Conservation (phyloP, 139 green algal species). For the Chlamydomonas applanata region DNA sequence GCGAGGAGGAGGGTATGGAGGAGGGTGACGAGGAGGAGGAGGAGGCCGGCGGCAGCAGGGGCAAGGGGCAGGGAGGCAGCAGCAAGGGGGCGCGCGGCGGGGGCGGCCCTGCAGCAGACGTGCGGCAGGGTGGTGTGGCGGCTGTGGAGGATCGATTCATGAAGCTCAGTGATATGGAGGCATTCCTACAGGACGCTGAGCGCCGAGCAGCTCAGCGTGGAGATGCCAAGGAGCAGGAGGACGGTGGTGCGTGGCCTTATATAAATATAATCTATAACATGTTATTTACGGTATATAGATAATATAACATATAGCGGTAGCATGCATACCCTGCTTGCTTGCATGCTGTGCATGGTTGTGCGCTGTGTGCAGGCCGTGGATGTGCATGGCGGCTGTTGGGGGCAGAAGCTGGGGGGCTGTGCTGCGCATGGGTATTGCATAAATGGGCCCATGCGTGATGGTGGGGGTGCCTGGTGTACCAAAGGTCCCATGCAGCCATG, state of each 20-base stretch:
- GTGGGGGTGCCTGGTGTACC: too few relatives aligned
- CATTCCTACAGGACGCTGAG: conserved; percentile 86
- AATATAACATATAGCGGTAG: not conserved
- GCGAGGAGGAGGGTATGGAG: not conserved
- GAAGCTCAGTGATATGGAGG: conserved; percentile 82
- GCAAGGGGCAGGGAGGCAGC: too few relatives aligned
- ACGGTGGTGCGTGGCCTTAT: not conserved
- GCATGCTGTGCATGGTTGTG: too few relatives aligned
- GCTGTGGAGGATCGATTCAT: conserved; percentile 76
- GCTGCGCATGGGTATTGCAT: too few relatives aligned
- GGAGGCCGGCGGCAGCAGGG: not conserved
- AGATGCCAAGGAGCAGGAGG: not conserved
- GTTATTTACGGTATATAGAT: too few relatives aligned
- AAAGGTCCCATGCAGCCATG: too few relatives aligned
- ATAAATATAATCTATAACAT: not conserved
- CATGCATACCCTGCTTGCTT: too few relatives aligned
- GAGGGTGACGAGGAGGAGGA: not conserved
- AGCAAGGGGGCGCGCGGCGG: not conserved
- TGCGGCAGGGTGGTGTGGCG: not conserved
- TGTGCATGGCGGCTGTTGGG: too few relatives aligned
- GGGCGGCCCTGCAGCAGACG: not conserved
- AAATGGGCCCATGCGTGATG: too few relatives aligned
- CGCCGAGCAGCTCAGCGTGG: conserved; percentile 33
- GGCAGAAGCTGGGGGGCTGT: too few relatives aligned
- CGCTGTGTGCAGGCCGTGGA: too few relatives aligned